Conservation (phyloP, 2,329 filamentous ascomycete species). For the Scedosporium aurantiacum region DNA sequence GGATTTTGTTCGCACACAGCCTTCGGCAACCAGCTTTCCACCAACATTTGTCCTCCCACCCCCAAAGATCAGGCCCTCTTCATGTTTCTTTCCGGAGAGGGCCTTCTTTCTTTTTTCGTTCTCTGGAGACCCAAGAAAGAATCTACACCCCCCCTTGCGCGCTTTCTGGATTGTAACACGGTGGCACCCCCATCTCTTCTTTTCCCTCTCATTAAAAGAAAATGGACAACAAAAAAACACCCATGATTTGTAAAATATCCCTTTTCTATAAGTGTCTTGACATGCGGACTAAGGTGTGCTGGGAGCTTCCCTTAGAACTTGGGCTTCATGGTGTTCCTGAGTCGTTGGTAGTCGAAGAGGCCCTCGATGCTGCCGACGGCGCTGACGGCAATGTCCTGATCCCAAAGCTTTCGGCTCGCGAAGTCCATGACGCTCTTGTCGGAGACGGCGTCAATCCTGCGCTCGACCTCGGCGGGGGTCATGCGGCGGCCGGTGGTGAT, state of each 20-base stretch:
- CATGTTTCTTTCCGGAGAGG: too few species aligned
- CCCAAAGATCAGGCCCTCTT: not conserved
- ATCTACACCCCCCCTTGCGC: not conserved
- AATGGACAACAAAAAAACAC: not conserved
- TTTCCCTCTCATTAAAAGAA: not conserved
- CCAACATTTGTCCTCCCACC: not conserved
- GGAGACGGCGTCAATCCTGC: slow-evolving; percentile 75
- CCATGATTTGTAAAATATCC: slow-evolving; percentile 1
- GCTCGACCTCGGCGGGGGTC: slow-evolving; percentile 88
- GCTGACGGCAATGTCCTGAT: slow-evolving; percentile 88
- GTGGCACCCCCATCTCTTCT: not conserved
- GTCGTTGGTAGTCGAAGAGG: slow-evolving; percentile 64
- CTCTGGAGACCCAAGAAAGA: not conserved
- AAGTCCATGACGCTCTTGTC: slow-evolving; percentile 98
- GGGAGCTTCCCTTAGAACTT: slow-evolving; percentile 49
- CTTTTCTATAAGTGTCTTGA: not conserved
- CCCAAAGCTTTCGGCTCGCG: slow-evolving; percentile 90
- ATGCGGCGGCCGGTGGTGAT: slow-evolving; percentile 91
- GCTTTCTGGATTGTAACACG: not conserved
- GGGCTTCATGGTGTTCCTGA: slow-evolving; percentile 79
- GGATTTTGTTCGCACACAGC: not conserved
- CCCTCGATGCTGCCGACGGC: slow-evolving; percentile 91
- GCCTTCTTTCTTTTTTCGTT: not conserved
- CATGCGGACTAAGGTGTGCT: not conserved
- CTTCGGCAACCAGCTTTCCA: too few species aligned